Conservation (phyloP, 441 rosid genomes). For the Manihot esculenta region DNA sequence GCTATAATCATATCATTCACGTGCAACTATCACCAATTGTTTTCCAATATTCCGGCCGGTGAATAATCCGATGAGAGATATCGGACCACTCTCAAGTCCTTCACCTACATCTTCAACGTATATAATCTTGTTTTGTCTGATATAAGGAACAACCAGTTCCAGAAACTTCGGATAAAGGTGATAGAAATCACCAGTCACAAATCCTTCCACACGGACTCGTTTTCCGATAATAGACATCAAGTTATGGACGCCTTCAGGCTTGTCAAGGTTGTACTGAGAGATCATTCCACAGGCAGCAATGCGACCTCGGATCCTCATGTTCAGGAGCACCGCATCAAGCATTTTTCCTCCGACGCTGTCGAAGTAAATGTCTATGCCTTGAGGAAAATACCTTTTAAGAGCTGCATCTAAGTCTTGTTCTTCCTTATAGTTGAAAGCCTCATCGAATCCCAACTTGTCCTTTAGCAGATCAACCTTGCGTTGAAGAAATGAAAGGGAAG, state of each 20-base stretch:
- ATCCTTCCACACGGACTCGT: slow-evolving; percentile 57
- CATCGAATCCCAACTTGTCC: slow-evolving; percentile 63
- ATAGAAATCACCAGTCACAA: slow-evolving; percentile 50
- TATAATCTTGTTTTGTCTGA: slow-evolving; percentile 52
- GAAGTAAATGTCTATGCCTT: slow-evolving; percentile 71
- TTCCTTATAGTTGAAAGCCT: slow-evolving; percentile 81
- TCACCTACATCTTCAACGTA: slow-evolving; percentile 57
- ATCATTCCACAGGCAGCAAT: slow-evolving; percentile 78
- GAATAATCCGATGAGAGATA: slow-evolving; percentile 63
- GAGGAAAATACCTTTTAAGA: slow-evolving; percentile 69
- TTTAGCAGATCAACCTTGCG: slow-evolving; percentile 68
- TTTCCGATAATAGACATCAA: slow-evolving; percentile 38
- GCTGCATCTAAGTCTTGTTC: slow-evolving; percentile 63
- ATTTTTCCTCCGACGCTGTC: slow-evolving; percentile 70
- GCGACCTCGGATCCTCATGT: slow-evolving; percentile 58
- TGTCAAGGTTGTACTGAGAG: slow-evolving; percentile 41
- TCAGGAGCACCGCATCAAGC: slow-evolving; percentile 67
- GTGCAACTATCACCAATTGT: slow-evolving; percentile 38
- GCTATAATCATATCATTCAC: background rate
- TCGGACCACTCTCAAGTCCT: slow-evolving; percentile 55
- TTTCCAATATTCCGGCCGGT: slow-evolving; percentile 67
- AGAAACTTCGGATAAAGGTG: slow-evolving; percentile 47
- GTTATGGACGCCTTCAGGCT: slow-evolving; percentile 49
- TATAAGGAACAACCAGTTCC: slow-evolving; percentile 35
- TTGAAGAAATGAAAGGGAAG: background rate